These are phyloP conservation scores for Metschnikowia bowlesiae DNA, from an alignment of 805 yeast genomes.

Conservation along the genomic window DNA sequence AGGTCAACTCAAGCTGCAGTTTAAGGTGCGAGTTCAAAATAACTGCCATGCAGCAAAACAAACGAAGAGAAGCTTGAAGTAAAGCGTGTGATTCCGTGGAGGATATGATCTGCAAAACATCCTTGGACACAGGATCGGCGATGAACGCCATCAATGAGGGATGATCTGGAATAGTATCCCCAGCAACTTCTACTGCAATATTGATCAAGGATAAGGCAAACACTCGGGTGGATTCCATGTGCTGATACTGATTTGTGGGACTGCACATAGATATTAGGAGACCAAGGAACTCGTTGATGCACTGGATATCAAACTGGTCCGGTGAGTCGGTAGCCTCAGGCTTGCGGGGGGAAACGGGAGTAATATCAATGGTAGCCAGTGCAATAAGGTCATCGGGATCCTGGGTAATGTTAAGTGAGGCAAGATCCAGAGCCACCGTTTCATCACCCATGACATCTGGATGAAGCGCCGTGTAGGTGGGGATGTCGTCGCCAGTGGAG, in stretches of 20 bases:
- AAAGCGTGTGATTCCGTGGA: constrained; percentile 67
- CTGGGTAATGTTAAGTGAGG: not conserved
- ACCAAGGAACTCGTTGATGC: constrained; percentile 72
- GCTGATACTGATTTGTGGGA: constrained; percentile 77
- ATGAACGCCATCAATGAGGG: constrained; percentile 63
- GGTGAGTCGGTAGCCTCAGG: constrained; percentile 1
- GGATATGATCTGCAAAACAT: constrained; percentile 75
- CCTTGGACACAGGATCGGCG: constrained; percentile 81
- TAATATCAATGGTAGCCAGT: constrained; percentile 5
- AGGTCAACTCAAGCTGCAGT: constrained; percentile 74
- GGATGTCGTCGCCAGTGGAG: constrained; percentile 37
- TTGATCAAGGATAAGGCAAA: constrained; percentile 74
- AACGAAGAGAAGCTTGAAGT: constrained; percentile 68
- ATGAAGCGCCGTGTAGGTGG: constrained; percentile 48
- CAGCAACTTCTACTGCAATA: constrained; percentile 78
- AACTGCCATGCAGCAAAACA: constrained; percentile 67
- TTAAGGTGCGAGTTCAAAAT: constrained; percentile 63
- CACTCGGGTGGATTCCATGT: constrained; percentile 81
- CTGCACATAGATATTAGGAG: constrained; percentile 75
- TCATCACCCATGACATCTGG: constrained; percentile 56
- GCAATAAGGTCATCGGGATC: not conserved
- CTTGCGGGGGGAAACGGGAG: constrained; percentile 9
- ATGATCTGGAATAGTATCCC: constrained; percentile 54
- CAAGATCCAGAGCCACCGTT: not conserved
- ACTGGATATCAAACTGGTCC: constrained; percentile 65